Evolutionary conservation across 257 asterid species (phyloP).

Genomic region (Solanum microdontum): DNA sequence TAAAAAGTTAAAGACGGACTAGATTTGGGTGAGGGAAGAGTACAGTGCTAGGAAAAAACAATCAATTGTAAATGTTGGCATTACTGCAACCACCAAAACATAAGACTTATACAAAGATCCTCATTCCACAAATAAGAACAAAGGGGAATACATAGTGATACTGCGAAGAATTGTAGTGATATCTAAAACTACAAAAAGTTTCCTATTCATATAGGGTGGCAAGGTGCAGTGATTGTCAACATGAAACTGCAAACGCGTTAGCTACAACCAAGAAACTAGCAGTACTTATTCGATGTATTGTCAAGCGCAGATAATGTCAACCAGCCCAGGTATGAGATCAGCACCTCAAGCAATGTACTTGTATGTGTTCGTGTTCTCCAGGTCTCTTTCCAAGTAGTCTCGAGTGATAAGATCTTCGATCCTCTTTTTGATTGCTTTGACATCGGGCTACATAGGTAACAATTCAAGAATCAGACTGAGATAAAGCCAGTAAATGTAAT

Average conservation of each 20-base stretch:
- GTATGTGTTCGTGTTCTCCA: constrained; percentile 28
- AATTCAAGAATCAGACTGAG: neutral
- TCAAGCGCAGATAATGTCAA: neutral
- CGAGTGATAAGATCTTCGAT: constrained; percentile 41
- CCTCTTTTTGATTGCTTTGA: constrained; percentile 39
- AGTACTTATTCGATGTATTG: neutral
- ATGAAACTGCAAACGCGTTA: neutral
- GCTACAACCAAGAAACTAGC: neutral
- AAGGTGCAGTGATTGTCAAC: neutral
- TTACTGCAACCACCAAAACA: neutral
- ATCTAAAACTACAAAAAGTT: neutral
- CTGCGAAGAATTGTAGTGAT: neutral
- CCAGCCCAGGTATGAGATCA: neutral
- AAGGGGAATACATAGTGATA: neutral
- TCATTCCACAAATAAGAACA: neutral
- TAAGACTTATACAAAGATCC: neutral
- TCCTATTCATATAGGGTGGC: neutral
- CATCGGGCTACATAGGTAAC: constrained; percentile 30
- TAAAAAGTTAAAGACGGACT: neutral
- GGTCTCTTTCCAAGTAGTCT: constrained; percentile 46
- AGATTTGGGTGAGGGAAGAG: neutral
- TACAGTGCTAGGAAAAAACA: neutral
- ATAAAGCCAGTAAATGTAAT: neutral
- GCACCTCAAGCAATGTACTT: constrained; percentile 28
- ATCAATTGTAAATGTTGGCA: neutral